A percentile compares a stretch with the other conserved stretches of the same genome.
These are phyloP conservation scores for Oxyria digyna DNA, from an alignment of 148 eudicot species.

Conservation along the genomic window DNA sequence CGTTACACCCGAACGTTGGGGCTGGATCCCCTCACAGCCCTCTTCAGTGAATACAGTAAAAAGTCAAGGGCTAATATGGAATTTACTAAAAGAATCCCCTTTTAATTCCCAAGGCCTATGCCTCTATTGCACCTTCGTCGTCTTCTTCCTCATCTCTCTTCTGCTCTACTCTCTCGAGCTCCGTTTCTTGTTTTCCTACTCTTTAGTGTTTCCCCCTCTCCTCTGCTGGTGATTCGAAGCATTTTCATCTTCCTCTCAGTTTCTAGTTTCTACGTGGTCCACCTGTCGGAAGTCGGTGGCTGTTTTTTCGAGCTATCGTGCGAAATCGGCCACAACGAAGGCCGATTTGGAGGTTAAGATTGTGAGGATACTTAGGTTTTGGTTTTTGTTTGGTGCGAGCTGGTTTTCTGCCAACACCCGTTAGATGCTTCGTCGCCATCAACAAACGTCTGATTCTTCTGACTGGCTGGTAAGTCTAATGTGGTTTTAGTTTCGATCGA, in stretches of 20 bases:
- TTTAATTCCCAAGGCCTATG: slow-evolving; percentile 5
- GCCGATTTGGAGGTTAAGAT: background rate
- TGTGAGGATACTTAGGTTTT: background rate
- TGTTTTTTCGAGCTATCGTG: background rate
- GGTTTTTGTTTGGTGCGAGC: background rate
- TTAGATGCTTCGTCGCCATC: slow-evolving; percentile 2
- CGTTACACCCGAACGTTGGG: background rate
- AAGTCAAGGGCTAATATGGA: background rate
- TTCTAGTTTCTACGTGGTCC: background rate
- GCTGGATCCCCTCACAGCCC: background rate
- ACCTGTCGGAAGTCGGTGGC: background rate
- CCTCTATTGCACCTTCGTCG: background rate
- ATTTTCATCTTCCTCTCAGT: background rate
- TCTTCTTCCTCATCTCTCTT: background rate
- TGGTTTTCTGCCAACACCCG: background rate
- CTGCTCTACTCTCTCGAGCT: background rate
- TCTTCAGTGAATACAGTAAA: background rate
- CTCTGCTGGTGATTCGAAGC: background rate
- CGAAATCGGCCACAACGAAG: background rate
- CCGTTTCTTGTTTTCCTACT: background rate
- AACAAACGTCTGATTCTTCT: background rate
- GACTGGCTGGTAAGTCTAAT: slow-evolving; percentile 1
- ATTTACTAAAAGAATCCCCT: background rate
- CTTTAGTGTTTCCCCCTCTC: background rate
- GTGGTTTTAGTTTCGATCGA: background rate